Conservation (phyloP, 345 rosid species). For the Dipteronia dyeriana region DNA sequence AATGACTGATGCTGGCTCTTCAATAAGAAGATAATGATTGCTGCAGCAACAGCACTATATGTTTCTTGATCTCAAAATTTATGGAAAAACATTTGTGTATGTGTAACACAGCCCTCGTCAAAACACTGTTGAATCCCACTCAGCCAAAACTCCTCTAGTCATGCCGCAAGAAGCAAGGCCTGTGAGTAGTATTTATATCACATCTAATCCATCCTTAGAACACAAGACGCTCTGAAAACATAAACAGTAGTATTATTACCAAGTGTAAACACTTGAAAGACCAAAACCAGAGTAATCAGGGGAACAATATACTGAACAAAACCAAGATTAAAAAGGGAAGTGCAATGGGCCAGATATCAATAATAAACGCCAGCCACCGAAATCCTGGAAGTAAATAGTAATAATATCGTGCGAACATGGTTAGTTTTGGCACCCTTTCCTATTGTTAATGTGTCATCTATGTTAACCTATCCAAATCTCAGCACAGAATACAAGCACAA, state of each 20-base stretch:
- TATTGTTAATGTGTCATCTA: too few relatives aligned
- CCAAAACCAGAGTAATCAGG: not conserved
- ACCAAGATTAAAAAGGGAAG: not conserved
- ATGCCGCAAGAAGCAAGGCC: constrained; percentile 6
- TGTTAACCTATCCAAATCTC: too few relatives aligned
- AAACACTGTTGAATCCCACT: constrained; percentile 4
- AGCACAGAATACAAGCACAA: too few relatives aligned
- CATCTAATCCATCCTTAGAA: constrained; percentile 54
- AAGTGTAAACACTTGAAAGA: not conserved
- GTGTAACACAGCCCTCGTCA: not conserved
- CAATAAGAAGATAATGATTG: not conserved
- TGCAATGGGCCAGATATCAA: not conserved
- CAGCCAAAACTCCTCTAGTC: constrained; percentile 13
- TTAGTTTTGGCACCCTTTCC: too few relatives aligned
- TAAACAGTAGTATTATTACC: not conserved
- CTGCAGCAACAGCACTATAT: constrained; percentile 5
- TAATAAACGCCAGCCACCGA: not conserved
- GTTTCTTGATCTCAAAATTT: constrained; percentile 8
- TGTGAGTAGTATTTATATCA: not conserved
- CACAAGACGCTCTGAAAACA: constrained; percentile 75
- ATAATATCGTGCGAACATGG: too few relatives aligned
- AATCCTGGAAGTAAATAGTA: too few relatives aligned
- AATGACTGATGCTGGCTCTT: not conserved
- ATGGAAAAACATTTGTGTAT: not conserved
- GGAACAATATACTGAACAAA: not conserved